Evolutionary conservation across 2,329 filamentous ascomycete genomes (phyloP), one percentile per base, ranked within the genome.

Genomic region (Lachnellula hyalina): DNA sequence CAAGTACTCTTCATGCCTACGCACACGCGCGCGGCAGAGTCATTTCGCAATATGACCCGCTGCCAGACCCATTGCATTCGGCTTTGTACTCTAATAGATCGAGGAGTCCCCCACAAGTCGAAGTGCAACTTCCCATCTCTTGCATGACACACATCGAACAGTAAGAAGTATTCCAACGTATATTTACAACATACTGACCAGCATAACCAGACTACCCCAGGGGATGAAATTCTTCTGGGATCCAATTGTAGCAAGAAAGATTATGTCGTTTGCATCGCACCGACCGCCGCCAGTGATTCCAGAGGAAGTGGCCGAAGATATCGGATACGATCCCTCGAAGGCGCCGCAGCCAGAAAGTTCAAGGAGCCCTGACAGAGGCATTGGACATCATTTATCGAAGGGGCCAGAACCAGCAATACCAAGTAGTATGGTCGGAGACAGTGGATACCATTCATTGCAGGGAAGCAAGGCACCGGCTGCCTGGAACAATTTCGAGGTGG

Each of bases 1-100:
- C 57, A 11, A 59, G 54, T 21, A 61, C 60, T 51, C 35, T 66
- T 3, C 57, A 53, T 41, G 47, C 59, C 11, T 60, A 66, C 51
- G 51, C 59, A 19, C 32, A 47, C 17, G 57, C 62, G 58, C 53
- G 52, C 41, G 64, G 63, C 5, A 47, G 35, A 5, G 14, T 19
- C 2, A 36, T 54, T 25, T 19, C 28, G n/a, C n/a, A n/a, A 17
- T n/a, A 40, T 44, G 63, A 62, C 38, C 59, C 59, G 5, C 25
- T 64, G 9, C 36, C 36, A 15, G 36, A 40, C 36, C 1, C 61
- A 61, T 21, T 35, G 42, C 8, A 40, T 40, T 40, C 36, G 9
- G 51, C 57, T 19, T 45, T 65, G 4, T 65, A 55, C 41, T 47
- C 52, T 5, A 32, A 36, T 5, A 51, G 45, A 4, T 53, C 51